Conservation (phyloP, 1,139 yeast genomes). For the Pichia sp. region DNA sequence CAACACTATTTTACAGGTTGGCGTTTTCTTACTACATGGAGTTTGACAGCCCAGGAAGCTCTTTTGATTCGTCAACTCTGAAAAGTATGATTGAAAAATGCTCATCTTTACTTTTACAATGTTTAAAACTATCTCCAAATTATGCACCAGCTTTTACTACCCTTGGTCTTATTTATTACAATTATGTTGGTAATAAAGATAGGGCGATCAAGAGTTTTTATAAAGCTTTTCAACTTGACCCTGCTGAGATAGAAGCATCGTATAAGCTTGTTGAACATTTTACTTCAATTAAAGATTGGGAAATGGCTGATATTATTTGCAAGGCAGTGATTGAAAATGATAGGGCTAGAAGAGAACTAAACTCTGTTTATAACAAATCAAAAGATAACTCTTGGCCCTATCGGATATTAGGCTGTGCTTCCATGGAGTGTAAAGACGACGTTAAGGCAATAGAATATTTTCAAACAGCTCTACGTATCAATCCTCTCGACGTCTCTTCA, state of each 20-base stretch:
- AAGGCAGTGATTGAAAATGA: slow-evolving; percentile 61
- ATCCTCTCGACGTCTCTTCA: slow-evolving; percentile 64
- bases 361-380: slow-evolving; percentile 32
- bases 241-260: slow-evolving; percentile 72
- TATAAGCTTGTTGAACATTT: slow-evolving; percentile 65
- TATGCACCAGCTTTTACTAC: slow-evolving; percentile 77
- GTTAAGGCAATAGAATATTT: slow-evolving; percentile 83
- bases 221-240: slow-evolving; percentile 84
- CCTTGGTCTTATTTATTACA: slow-evolving; percentile 66
- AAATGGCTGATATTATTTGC: slow-evolving; percentile 72
- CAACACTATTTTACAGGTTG: slow-evolving; percentile 16
- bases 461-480: slow-evolving; percentile 75
- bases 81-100: slow-evolving; percentile 32
- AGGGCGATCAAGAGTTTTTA: slow-evolving; percentile 85
- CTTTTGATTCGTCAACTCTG: not conserved
- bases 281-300: slow-evolving; percentile 73
- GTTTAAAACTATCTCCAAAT: slow-evolving; percentile 60
- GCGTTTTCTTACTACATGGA: slow-evolving; percentile 21
- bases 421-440: slow-evolving; percentile 68
- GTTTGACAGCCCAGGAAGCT: slow-evolving; percentile 1
- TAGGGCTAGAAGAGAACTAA: slow-evolving; percentile 42
- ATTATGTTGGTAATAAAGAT: slow-evolving; percentile 50
- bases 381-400: slow-evolving; percentile 64
- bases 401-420: slow-evolving; percentile 76
- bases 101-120: slow-evolving; percentile 52